These are phyloP conservation scores for Diplodia sapinea DNA, from an alignment of 2,329 filamentous ascomycete species.

Conservation along the genomic window DNA sequence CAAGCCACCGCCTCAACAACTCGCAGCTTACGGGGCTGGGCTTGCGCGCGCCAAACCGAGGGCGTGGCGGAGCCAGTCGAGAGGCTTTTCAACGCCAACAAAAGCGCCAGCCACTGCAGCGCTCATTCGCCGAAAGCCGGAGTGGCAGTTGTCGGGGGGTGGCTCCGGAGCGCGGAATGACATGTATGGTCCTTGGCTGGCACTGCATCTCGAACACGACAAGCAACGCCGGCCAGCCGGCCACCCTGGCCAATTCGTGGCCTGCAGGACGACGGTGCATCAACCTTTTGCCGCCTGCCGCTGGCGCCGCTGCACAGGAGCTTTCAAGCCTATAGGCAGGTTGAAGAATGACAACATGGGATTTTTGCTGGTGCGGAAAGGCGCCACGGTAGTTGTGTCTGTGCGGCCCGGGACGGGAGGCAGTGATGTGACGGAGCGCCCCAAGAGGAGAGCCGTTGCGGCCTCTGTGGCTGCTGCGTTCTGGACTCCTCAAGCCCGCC, in stretches of 20 bases:
- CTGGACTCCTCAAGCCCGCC: background rate
- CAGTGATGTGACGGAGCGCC: background rate
- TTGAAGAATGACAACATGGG: background rate
- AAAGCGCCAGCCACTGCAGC: background rate
- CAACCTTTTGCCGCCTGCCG: background rate
- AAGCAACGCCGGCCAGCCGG: background rate
- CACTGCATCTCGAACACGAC: slow-evolving; percentile 7
- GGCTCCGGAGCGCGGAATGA: slow-evolving; percentile 1
- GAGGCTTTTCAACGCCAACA: background rate
- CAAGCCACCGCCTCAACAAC: slow-evolving; percentile 4
- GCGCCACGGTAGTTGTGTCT: background rate
- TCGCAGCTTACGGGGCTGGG: background rate
- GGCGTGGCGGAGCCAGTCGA: background rate
- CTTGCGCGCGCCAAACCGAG: slow-evolving; percentile 3
- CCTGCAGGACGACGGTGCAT: slow-evolving; percentile 2
- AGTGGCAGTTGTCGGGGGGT: background rate
- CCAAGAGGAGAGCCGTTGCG: slow-evolving; percentile 3
- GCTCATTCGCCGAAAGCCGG: background rate
- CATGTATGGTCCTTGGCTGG: background rate
- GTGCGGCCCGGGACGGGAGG: background rate
- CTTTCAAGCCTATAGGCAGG: slow-evolving; percentile 12
- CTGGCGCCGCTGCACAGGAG: background rate
- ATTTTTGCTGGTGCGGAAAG: background rate
- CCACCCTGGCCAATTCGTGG: background rate
- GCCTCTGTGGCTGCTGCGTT: slow-evolving; percentile 1